These are phyloP conservation scores for Tetrahymena elliotti DNA, from an alignment of 73 alveolate species.

Conservation along the genomic window DNA sequence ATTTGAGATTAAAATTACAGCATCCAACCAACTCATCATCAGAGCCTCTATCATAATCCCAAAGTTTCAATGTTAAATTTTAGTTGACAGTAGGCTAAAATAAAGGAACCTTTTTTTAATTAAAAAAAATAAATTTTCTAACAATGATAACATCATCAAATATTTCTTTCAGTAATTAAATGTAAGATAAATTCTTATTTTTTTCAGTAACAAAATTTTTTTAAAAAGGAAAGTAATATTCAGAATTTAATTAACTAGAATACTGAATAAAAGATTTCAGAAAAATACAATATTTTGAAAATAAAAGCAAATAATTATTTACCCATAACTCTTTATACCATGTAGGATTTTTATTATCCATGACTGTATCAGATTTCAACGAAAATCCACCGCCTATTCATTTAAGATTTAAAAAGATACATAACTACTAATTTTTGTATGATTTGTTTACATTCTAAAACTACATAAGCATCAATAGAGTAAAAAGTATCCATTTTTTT, in stretches of 20 bases:
- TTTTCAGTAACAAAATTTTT: background rate
- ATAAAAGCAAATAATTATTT: background rate
- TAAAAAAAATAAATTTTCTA: background rate
- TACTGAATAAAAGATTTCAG: background rate
- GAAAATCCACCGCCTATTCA: background rate
- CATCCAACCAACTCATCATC: constrained; percentile 36
- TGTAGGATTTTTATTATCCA: background rate
- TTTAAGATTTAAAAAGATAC: background rate
- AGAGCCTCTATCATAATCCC: constrained; percentile 34
- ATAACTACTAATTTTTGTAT: too few relatives aligned
- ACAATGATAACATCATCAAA: too few relatives aligned
- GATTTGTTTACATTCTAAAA: background rate
- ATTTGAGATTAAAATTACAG: background rate
- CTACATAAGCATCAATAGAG: background rate
- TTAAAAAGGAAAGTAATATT: too few relatives aligned
- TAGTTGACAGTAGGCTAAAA: constrained; percentile 10
- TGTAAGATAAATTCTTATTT: too few relatives aligned
- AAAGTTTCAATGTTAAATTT: constrained; percentile 11
- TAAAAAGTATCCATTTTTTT: background rate
- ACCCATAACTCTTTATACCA: background rate
- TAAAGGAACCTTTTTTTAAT: constrained; percentile 4
- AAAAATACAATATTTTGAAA: background rate
- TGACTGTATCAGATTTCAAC: background rate
- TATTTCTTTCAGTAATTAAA: too few relatives aligned
- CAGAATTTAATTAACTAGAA: background rate